Evolutionary conservation across 2,329 filamentous ascomycete genomes (phyloP).

Genomic region (Monosporascus cannonballus): DNA sequence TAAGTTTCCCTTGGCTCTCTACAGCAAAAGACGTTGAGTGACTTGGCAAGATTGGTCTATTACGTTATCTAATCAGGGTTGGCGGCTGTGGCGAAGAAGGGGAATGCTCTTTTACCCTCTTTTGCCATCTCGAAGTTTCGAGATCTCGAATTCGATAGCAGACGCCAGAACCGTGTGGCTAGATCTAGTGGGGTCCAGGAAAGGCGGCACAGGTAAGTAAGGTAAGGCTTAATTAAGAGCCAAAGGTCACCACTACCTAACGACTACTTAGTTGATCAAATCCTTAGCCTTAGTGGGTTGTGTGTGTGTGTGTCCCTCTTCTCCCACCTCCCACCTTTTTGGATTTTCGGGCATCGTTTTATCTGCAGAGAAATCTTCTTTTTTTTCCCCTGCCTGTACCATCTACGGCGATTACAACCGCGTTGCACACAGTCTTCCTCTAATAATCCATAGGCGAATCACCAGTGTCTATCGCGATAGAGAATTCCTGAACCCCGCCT

Average conservation of each 20-base stretch:
- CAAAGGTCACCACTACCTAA: neutral
- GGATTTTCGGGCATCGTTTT: neutral
- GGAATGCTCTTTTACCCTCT: neutral
- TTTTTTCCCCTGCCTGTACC: neutral
- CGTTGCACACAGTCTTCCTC: neutral
- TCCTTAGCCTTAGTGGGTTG: neutral
- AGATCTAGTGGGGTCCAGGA: neutral
- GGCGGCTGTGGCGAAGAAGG: no score
- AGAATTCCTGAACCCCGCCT: neutral
- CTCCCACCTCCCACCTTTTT: neutral
- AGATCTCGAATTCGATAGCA: neutral
- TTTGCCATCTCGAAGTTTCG: neutral
- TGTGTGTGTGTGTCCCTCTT: neutral
- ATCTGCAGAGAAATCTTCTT: neutral
- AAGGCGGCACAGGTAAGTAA: neutral
- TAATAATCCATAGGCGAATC: neutral
- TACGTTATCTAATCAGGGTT: neutral
- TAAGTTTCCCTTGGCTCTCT: no score
- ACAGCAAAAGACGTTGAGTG: no score
- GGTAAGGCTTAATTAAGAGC: neutral
- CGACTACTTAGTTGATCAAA: neutral
- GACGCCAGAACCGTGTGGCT: neutral
- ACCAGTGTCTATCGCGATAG: neutral
- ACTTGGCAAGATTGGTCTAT: neutral
- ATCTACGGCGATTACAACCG: neutral